Evolutionary conservation across 805 yeast genomes (phyloP).

Genomic region (Wickerhamiella alocasiicola): DNA sequence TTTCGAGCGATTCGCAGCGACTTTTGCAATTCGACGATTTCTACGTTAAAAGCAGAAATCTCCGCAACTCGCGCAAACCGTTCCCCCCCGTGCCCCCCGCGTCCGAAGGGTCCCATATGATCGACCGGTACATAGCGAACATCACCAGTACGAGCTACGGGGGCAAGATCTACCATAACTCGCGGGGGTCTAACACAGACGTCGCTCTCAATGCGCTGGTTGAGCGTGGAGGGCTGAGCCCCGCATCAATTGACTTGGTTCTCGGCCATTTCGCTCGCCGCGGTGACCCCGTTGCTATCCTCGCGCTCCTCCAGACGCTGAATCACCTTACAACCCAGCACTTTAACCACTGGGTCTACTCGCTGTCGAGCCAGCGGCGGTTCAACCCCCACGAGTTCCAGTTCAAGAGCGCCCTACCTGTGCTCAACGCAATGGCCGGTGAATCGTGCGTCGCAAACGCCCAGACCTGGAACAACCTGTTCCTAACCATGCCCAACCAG

Average conservation of each 20-base stretch:
- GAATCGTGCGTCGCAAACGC: background rate
- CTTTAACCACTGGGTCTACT: slow-evolving; percentile 10
- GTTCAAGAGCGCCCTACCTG: background rate
- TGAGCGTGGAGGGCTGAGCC: background rate
- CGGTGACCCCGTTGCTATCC: slow-evolving; percentile 2
- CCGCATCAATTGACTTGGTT: background rate
- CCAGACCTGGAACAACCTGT: slow-evolving; percentile 6
- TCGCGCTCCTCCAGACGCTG: background rate
- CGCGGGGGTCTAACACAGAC: no score
- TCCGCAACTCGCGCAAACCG: background rate
- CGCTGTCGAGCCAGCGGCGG: slow-evolving; percentile 4
- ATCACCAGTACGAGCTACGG: slow-evolving; percentile 2
- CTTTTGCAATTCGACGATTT: background rate
- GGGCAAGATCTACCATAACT: background rate
- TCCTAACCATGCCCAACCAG: slow-evolving; percentile 6
- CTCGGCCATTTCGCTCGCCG: background rate
- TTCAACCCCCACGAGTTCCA: background rate
- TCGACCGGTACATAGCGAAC: slow-evolving; percentile 2
- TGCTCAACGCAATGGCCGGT: slow-evolving; percentile 2
- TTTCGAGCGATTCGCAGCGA: background rate
- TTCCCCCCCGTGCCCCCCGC: background rate
- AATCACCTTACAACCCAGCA: background rate
- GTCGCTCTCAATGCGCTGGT: background rate
- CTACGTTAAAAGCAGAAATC: background rate
- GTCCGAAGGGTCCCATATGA: background rate